Percentiles rank a stretch among this genome's conserved stretches.
These are phyloP conservation scores for Fusarium beomiforme DNA, from an alignment of 2,329 filamentous ascomycete species.

Conservation along the genomic window DNA sequence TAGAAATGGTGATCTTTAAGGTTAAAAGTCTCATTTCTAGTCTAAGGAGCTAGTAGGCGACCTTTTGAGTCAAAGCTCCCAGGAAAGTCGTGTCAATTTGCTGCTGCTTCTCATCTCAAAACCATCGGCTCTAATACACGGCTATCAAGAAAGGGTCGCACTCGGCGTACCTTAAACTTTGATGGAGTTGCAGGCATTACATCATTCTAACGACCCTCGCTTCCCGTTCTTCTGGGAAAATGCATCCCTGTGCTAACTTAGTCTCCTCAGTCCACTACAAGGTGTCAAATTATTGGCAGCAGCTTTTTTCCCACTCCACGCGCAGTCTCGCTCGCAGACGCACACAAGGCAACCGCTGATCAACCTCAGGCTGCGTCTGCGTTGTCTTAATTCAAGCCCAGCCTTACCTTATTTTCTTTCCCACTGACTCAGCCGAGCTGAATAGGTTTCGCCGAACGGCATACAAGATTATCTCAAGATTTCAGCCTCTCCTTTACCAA, in stretches of 20 bases:
- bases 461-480: background rate
- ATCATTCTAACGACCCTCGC: conserved; percentile 39
- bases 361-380: conserved; percentile 22
- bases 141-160: background rate
- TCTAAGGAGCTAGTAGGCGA: background rate
- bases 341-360: conserved; percentile 30
- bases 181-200: conserved; percentile 37
- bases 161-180: conserved; percentile 6
- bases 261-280: conserved; percentile 1
- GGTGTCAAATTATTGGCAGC: conserved; percentile 30
- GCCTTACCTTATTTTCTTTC: conserved; percentile 19
- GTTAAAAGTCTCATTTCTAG: background rate
- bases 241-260: conserved; percentile 29
- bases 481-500: background rate
- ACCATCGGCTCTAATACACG: background rate
- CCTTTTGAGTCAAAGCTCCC: no score
- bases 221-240: conserved; percentile 37
- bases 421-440: conserved; percentile 2
- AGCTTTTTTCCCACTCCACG: conserved; percentile 28
- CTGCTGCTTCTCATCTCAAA: background rate
- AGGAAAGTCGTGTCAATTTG: background rate
- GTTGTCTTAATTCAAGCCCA: background rate
- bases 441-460: background rate
- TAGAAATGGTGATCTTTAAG: background rate
- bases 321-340: conserved; percentile 13